Conservation (phyloP, 768 basidiomycete genomes). For the Leccinellum albellum region DNA sequence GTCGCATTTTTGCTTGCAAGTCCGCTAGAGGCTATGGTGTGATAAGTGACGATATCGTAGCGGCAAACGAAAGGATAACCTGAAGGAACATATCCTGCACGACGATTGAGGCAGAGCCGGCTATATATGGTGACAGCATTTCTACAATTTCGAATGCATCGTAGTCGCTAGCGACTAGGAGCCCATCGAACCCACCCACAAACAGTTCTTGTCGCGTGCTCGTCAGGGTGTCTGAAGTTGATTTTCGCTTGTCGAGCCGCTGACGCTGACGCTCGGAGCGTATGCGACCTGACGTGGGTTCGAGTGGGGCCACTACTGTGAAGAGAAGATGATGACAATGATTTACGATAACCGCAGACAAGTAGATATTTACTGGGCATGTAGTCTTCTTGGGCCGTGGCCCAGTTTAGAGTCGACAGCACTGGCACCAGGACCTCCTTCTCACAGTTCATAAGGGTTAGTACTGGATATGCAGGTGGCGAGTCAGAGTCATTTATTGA, state of each 20-base stretch:
- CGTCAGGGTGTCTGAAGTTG: conserved; percentile 56
- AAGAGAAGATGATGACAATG: conserved; percentile 1
- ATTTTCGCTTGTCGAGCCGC: conserved; percentile 74
- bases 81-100: conserved; percentile 82
- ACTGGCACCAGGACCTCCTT: conserved; percentile 48
- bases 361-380: conserved; percentile 47
- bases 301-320: conserved; percentile 57
- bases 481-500: conserved; percentile 87
- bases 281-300: conserved; percentile 53
- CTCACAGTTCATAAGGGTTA: conserved; percentile 83
- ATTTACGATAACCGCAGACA: background rate
- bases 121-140: conserved; percentile 68
- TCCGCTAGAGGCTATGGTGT: conserved; percentile 64
- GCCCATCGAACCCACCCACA: conserved; percentile 84
- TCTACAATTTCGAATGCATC: conserved; percentile 81
- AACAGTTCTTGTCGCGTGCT: conserved; percentile 77
- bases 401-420: conserved; percentile 83
- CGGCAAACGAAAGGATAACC: conserved; percentile 36
- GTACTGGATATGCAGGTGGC: conserved; percentile 85
- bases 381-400: conserved; percentile 76
- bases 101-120: conserved; percentile 82
- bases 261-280: conserved; percentile 70
- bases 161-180: conserved; percentile 80
- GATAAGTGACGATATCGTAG: conserved; percentile 6
- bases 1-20: conserved; percentile 67